Conservation (phyloP, 345 rosid species). For the Heritiera fomes region DNA sequence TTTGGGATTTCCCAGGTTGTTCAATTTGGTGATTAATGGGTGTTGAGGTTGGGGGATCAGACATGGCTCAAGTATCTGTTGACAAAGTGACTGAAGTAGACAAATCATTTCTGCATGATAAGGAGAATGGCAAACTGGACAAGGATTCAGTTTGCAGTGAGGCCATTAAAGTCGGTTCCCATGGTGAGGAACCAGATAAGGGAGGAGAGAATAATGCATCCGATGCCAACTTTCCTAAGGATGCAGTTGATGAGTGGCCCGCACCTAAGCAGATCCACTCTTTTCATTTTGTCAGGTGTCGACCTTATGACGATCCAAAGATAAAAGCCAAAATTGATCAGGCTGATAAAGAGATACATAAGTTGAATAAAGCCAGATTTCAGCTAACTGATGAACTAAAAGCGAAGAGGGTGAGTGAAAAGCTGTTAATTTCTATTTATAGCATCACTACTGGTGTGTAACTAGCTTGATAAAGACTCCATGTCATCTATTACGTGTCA, state of each 20-base stretch:
- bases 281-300: conserved; percentile 62
- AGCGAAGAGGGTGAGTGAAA: conserved; percentile 59
- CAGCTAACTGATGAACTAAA: conserved; percentile 46
- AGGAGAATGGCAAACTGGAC: conserved; percentile 55
- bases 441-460: background rate
- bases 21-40: conserved; percentile 54
- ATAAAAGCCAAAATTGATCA: conserved; percentile 60
- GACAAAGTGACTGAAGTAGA: conserved; percentile 45
- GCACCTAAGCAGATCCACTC: conserved; percentile 56
- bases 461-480: background rate
- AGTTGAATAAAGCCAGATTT: conserved; percentile 43
- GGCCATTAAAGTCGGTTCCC: conserved; percentile 59
- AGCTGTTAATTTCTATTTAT: background rate
- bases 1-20: conserved; percentile 23
- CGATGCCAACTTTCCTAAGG: conserved; percentile 51
- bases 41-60: conserved; percentile 76
- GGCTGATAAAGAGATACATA: conserved; percentile 61
- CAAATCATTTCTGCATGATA: conserved; percentile 31
- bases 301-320: conserved; percentile 59
- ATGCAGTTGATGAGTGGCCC: conserved; percentile 87
- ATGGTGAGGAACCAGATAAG: conserved; percentile 46
- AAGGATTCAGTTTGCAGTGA: conserved; percentile 38
- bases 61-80: conserved; percentile 58
- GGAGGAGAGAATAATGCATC: conserved; percentile 47
- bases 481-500: background rate